Evolutionary conservation across 1,284 basidiomycete species (phyloP), one percentile per base, ranked within the genome.

Genomic region (Paramarasmius palmivorus): DNA sequence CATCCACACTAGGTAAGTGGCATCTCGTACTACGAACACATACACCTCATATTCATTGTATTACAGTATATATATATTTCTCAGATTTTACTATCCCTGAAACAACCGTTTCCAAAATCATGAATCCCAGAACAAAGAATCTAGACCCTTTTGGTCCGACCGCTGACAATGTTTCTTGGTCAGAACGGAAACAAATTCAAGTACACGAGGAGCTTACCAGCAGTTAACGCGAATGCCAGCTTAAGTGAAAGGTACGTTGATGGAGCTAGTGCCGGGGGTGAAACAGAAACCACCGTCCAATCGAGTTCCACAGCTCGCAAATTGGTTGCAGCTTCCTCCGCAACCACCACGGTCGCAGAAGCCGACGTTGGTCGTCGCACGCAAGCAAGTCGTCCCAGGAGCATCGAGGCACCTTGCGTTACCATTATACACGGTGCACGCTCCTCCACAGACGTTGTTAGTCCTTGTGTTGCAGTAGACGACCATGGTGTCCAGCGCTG

Each of bases 241-340:
- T 40, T 14, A 40, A 5, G 39, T 40, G 22, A 35, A 48, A 19
- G 29, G 32, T 42, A 40, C 38, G 22, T 45, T 20, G 45, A 66
- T 66, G 10, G 65, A 65, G 4, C 4, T 25, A 1, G 65, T 67
- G 4, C 62, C 63, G 22, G 65, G 65, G 20, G 65, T 66, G 41
- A 23, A 56, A 45, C 65, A 67, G 37, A 65, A 66, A 12, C 49
- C 49, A 29, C 55, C 55, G 20, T 61, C 59, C 47, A 66, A 29
- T 3, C 35, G 17, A 9, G 52, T 60, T 34, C 57, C 61, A 32
- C 64, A 67, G 32, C 34, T 48, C 3, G 49, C 29, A 12, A 59
- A 56, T 44, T 57, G 48, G 48, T 66, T 59, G 56, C 67, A 69
- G 29, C 50, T 59, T 5, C 61, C 61, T 4, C 48, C 52, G 49